Percentiles rank a stretch among this genome's conserved stretches.
Conservation (phyloP, 2,329 filamentous ascomycete species). For the Aspergillus spinulosporus region DNA sequence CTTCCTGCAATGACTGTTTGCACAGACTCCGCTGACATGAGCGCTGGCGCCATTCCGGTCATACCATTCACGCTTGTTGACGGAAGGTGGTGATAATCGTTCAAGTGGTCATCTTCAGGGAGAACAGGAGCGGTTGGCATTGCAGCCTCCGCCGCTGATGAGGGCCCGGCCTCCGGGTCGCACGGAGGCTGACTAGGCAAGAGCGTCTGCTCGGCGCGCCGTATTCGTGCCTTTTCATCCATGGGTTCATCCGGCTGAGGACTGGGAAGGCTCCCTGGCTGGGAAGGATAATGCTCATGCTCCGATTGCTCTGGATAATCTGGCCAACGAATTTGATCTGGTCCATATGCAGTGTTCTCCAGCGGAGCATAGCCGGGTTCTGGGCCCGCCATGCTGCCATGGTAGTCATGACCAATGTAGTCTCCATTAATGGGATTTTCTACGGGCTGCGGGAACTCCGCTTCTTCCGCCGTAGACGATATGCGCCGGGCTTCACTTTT, state of each 20-base stretch:
- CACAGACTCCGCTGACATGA: slow-evolving; percentile 33
- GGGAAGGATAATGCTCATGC: slow-evolving; percentile 25
- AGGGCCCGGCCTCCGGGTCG: slow-evolving; percentile 47
- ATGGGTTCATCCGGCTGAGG: slow-evolving; percentile 62
- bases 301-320: slow-evolving; percentile 32
- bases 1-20: slow-evolving; percentile 35
- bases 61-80: slow-evolving; percentile 23
- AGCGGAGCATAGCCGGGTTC: slow-evolving; percentile 25
- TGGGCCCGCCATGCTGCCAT: slow-evolving; percentile 20
- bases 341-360: slow-evolving; percentile 29
- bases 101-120: slow-evolving; percentile 54
- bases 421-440: slow-evolving; percentile 28
- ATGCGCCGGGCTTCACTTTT: slow-evolving; percentile 45
- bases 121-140: slow-evolving; percentile 48
- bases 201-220: slow-evolving; percentile 73
- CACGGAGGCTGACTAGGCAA: slow-evolving; percentile 76
- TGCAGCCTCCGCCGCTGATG: slow-evolving; percentile 32
- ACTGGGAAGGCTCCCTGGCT: slow-evolving; percentile 36
- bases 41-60: slow-evolving; percentile 24
- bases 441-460: slow-evolving; percentile 26
- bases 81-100: slow-evolving; percentile 43
- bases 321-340: slow-evolving; percentile 27
- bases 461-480: slow-evolving; percentile 32
- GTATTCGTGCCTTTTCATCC: slow-evolving; percentile 79
- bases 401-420: slow-evolving; percentile 27